phyloP scores from a whole-genome alignment of 2,329 filamentous ascomycete genomes.

The Furcasterigmium sp. region DNA sequence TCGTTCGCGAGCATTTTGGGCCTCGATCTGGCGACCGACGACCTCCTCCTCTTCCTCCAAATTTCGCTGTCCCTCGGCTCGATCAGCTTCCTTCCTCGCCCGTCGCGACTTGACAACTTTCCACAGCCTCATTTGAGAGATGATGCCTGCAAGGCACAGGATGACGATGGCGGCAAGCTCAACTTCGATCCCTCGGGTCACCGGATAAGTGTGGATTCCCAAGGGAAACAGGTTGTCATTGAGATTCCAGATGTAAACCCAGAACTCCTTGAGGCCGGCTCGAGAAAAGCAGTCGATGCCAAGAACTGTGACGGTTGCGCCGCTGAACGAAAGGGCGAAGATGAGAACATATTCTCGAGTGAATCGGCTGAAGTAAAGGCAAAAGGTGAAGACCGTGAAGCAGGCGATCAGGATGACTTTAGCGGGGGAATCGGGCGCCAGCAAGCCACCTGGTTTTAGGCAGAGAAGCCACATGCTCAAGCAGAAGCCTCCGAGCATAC shows the following conservation, averaged over 20 bases:
- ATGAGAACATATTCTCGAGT: constrained; percentile 79
- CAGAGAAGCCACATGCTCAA: constrained; percentile 87
- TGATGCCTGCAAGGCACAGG: constrained; percentile 66
- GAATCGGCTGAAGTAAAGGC: constrained; percentile 71
- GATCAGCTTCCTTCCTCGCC: constrained; percentile 44
- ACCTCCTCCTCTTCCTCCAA: constrained; percentile 63
- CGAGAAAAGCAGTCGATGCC: constrained; percentile 88
- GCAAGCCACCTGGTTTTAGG: constrained; percentile 68
- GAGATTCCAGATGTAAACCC: constrained; percentile 84
- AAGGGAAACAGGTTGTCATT: constrained; percentile 78
- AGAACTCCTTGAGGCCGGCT: constrained; percentile 93
- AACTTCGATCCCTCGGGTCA: constrained; percentile 81
- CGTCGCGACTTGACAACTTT: constrained; percentile 65
- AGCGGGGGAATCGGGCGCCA: constrained; percentile 49
- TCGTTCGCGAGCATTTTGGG: constrained; percentile 55
- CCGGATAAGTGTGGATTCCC: constrained; percentile 70
- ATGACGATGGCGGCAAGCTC: constrained; percentile 77
- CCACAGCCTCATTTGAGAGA: constrained; percentile 86
- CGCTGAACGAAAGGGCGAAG: constrained; percentile 69
- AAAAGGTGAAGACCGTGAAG: constrained; percentile 64
- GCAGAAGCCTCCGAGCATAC: constrained; percentile 80
- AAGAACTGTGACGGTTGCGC: constrained; percentile 71
- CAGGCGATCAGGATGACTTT: constrained; percentile 72
- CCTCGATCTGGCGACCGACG: constrained; percentile 62
- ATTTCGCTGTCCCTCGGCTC: constrained; percentile 44